Evolutionary conservation across 495 filamentous ascomycete species (phyloP), one percentile per base, ranked within the genome.

Genomic region (Lophiotrema nucula): DNA sequence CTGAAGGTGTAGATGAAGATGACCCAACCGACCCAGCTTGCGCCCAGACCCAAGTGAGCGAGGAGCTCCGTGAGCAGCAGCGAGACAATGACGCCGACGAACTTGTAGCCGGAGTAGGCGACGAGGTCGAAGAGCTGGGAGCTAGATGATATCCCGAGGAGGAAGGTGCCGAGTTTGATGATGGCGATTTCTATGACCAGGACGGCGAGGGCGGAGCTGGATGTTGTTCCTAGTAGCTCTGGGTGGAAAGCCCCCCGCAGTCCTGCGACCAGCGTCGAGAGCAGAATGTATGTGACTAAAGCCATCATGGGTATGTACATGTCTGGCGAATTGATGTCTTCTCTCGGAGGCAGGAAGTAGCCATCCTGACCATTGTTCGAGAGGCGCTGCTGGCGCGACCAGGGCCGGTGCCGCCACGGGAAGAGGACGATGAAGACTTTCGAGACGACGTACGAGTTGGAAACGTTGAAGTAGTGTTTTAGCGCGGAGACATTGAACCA

Each of bases 91-190:
- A 95, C 89, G 8, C 93, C 93, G 37, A 97, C 93, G 65, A 97
- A 99, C 74, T 99, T 99, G 73, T 99, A 99, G 12, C 95, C 95
- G 4, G 88, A 92, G 70, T 99, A 99, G 2, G 95, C 93, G 35
- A 97, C 83, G 31, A 99, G 72, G 62, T 99, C 93, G 54, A 97
- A 79, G 21, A 99, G 77, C 72, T 97, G 93, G 13, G 77, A 82
- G 53, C 86, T 87, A 66, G 92, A 92, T 67, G 85, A 90, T 75
- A 99, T 97, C 72, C 79, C 88, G 33, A 99, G 76, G 39, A 99
- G 83, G 68, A 97, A 97, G 67, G 86, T 90, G 22, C 92, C 93
- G 33, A 96, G 77, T 78, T 96, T 97, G 63, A 99, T 72, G 39
- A 85, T 85, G 4, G 93, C 57, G 33, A 99, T 92, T 72, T 99